Conservation (phyloP, 2,329 filamentous ascomycete genomes). For the Fusarium sp. region DNA sequence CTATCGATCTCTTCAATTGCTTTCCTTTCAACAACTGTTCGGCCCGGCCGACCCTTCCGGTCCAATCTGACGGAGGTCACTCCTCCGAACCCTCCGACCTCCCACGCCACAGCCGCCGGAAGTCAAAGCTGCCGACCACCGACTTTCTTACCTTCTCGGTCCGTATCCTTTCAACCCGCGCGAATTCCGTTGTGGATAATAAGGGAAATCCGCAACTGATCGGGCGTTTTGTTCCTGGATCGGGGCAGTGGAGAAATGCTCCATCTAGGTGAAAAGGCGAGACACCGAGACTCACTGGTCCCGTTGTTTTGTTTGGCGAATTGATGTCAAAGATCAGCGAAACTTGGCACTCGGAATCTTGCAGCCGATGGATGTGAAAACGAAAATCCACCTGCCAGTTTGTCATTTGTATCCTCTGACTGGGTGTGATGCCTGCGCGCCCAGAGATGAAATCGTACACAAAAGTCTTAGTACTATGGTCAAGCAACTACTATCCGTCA, state of each 20-base stretch:
- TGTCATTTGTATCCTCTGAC: conserved; percentile 36
- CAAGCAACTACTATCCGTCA: background rate
- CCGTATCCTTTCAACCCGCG: background rate
- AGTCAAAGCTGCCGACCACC: conserved; percentile 26
- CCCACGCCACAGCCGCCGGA: conserved; percentile 24
- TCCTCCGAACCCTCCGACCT: conserved; percentile 4
- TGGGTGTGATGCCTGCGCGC: conserved; percentile 18
- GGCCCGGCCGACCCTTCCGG: conserved; percentile 23
- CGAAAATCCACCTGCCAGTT: conserved; percentile 22
- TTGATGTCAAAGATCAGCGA: conserved; percentile 1
- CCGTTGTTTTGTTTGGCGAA: conserved; percentile 10
- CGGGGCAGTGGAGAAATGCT: conserved; percentile 17
- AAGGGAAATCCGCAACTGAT: conserved; percentile 1
- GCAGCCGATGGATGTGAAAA: conserved; percentile 22
- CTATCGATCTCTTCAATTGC: no score
- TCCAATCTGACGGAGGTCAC: conserved; percentile 24
- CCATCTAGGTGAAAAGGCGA: conserved; percentile 29
- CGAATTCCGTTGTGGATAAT: conserved; percentile 26
- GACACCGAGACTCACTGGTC: conserved; percentile 23
- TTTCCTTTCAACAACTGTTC: background rate
- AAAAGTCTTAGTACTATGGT: conserved; percentile 4
- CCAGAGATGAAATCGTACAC: conserved; percentile 3
- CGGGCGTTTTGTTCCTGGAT: conserved; percentile 10
- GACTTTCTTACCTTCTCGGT: conserved; percentile 1
- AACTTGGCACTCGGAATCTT: conserved; percentile 39